Base-by-base conservation (phyloP, 495 filamentous ascomycete species). In the Tricharina praecox region DNA sequence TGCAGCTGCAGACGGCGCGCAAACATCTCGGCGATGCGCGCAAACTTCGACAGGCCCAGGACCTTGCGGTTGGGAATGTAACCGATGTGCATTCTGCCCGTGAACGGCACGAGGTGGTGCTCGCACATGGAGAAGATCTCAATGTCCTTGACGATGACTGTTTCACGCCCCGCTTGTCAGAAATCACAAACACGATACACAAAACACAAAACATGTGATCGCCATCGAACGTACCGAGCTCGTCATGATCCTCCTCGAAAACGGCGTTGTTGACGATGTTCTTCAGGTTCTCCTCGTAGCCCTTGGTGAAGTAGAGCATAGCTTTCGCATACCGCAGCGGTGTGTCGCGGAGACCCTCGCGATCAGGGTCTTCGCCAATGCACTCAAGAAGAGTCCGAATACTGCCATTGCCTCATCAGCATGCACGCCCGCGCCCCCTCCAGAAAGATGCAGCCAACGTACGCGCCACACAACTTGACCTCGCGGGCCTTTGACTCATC, bases 261-360 rank as follows among this genome's bases (percentile, higher is more conserved):
- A 96, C 85, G 24, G 90, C 90, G 39, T 79, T 80, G 61, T 95
- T 94, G 48, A 97, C 82, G 50, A 97, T 78, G 57, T 92, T 85
- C 48, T 77, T 70, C 37, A 97, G 75, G 62, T 95, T 95, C 70
- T 97, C 81, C 65, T 95, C 84, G 57, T 97, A 97, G 23, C 90
- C 90, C 62, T 94, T 93, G n/a, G 90, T 97, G 67, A 97, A 93
- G 70, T 82, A 93, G 18, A 97, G 71, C 85, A 97, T 87, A 3
- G 90, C 90, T 64, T 88, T 88, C 49, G 92, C 90, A 65, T 95
- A 95, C 48, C 90, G 69, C 53, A 82, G 76, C 1, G 92, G 90
- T 1, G 90, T 97, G 33, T 77, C 81, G 2, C 81, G 72, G 21
- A 97, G 69, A 4, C 90, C 90, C 59, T 94, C 87, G 32, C 90